Percentiles rank a stretch among this genome's conserved stretches.
Evolutionary conservation across 805 yeast species (phyloP).

Genomic region (Candida incommunis): DNA sequence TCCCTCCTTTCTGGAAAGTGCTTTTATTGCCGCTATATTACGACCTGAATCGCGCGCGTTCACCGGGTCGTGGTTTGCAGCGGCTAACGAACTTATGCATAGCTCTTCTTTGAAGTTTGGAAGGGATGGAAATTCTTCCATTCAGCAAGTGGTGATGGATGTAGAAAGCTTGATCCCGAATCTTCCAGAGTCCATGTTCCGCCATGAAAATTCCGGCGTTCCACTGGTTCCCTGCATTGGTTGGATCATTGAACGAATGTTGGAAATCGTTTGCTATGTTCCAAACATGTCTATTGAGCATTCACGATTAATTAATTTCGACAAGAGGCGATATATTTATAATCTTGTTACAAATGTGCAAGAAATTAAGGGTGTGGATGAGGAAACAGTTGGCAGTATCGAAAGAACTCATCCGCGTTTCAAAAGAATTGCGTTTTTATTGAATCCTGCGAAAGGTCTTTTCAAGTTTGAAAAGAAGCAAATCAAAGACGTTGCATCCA

Average conservation of each 20-base stretch:
- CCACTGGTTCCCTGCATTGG: slow-evolving; percentile 77
- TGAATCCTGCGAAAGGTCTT: slow-evolving; percentile 18
- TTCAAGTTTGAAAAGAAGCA: slow-evolving; percentile 17
- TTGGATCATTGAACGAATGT: slow-evolving; percentile 70
- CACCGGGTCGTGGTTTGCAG: slow-evolving; percentile 54
- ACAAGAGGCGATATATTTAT: slow-evolving; percentile 60
- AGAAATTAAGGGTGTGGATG: slow-evolving; percentile 7
- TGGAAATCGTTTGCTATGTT: slow-evolving; percentile 61
- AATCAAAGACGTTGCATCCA: slow-evolving; percentile 26
- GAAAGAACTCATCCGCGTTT: slow-evolving; percentile 9
- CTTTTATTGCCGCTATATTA: slow-evolving; percentile 56
- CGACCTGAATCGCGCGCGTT: slow-evolving; percentile 70
- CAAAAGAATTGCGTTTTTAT: slow-evolving; percentile 15
- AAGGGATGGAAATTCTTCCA: slow-evolving; percentile 2
- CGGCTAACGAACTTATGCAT: slow-evolving; percentile 19
- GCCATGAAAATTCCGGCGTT: slow-evolving; percentile 11
- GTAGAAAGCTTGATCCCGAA: slow-evolving; percentile 17
- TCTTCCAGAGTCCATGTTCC: slow-evolving; percentile 11
- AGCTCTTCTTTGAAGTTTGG: slow-evolving; percentile 7
- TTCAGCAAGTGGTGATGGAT: slow-evolving; percentile 3
- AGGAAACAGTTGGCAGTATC: slow-evolving; percentile 4
- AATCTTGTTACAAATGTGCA: slow-evolving; percentile 42
- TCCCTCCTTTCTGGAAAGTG: slow-evolving; percentile 78
- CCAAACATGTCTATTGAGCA: slow-evolving; percentile 65
- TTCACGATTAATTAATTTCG: slow-evolving; percentile 63